Conservation (phyloP, 1,284 basidiomycete species). For the Ustilago lituana region DNA sequence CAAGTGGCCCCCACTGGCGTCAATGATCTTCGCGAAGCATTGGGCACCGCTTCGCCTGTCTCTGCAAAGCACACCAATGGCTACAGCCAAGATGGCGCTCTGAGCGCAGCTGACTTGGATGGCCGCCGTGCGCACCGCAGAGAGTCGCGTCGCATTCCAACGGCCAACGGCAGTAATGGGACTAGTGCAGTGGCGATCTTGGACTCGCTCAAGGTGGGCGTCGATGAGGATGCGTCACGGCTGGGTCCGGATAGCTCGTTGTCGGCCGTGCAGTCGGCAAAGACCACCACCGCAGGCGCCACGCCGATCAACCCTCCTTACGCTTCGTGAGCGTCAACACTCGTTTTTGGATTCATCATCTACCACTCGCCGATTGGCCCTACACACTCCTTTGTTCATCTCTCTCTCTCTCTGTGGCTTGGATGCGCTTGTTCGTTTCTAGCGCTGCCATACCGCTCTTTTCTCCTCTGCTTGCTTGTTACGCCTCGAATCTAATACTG, state of each 20-base stretch:
- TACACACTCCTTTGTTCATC: not conserved
- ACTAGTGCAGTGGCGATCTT: conserved; percentile 38
- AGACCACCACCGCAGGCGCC: not conserved
- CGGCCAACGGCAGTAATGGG: conserved; percentile 22
- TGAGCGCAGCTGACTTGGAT: conserved; percentile 15
- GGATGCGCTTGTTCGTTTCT: not conserved
- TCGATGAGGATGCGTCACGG: conserved; percentile 25
- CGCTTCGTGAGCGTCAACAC: conserved; percentile 9
- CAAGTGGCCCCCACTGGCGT: conserved; percentile 38
- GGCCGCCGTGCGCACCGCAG: conserved; percentile 37
- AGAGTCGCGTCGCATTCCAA: conserved; percentile 30
- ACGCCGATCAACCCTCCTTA: conserved; percentile 35
- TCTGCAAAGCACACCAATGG: conserved; percentile 22
- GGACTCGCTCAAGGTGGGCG: conserved; percentile 47
- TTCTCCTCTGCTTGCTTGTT: conserved; percentile 1
- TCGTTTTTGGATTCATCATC: not conserved
- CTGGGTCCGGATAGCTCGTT: conserved; percentile 34
- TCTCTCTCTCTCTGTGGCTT: no score
- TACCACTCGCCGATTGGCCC: not conserved
- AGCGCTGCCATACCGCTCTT: conserved; percentile 8
- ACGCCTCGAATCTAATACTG: no score
- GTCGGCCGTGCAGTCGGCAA: not conserved
- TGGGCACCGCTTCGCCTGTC: conserved; percentile 21
- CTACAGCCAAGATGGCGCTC: conserved; percentile 14
- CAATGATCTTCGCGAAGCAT: conserved; percentile 49